A percentile compares a stretch with the other conserved stretches of the same genome.
phyloP scores from a whole-genome alignment of 2,329 filamentous ascomycete genomes.

The Ampelomyces quisqualis region DNA sequence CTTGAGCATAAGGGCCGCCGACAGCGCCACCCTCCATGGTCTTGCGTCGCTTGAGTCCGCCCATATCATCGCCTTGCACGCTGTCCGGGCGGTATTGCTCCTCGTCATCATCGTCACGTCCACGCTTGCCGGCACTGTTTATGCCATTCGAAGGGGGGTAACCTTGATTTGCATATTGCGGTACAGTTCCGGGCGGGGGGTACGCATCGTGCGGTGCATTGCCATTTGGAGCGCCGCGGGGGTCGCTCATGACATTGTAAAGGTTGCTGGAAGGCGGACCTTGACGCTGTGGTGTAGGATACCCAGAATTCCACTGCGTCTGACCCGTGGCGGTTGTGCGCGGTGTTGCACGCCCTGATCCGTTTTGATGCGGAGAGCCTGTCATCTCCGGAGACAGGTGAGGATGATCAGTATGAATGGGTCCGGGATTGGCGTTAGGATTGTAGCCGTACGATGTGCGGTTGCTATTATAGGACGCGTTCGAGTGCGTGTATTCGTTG shows the following conservation, averaged over 20 bases:
- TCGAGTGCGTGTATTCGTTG: conserved; percentile 82
- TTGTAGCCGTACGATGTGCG: conserved; percentile 77
- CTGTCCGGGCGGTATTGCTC: conserved; percentile 67
- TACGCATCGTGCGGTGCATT: conserved; percentile 68
- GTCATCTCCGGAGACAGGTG: conserved; percentile 82
- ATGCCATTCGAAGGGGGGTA: conserved; percentile 63
- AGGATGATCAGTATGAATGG: conserved; percentile 69
- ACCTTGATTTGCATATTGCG: conserved; percentile 61
- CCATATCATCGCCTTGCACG: conserved; percentile 57
- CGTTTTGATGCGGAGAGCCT: conserved; percentile 78
- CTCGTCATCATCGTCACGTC: conserved; percentile 63
- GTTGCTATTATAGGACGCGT: conserved; percentile 67
- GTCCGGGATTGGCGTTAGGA: conserved; percentile 63
- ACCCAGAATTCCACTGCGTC: conserved; percentile 70
- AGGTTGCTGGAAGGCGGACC: conserved; percentile 72
- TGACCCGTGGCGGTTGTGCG: conserved; percentile 72
- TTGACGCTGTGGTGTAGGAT: conserved; percentile 75
- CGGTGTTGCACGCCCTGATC: conserved; percentile 81
- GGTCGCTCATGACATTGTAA: conserved; percentile 86
- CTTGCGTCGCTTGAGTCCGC: conserved; percentile 75
- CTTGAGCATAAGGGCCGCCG: conserved; percentile 34
- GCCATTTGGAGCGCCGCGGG: conserved; percentile 67
- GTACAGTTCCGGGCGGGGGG: conserved; percentile 60
- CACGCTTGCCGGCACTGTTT: conserved; percentile 59
- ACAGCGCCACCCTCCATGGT: conserved; percentile 58